These are phyloP conservation scores for Wallacemonas rigidus DNA, from an alignment of 208 protist genomes.

Conservation along the genomic window DNA sequence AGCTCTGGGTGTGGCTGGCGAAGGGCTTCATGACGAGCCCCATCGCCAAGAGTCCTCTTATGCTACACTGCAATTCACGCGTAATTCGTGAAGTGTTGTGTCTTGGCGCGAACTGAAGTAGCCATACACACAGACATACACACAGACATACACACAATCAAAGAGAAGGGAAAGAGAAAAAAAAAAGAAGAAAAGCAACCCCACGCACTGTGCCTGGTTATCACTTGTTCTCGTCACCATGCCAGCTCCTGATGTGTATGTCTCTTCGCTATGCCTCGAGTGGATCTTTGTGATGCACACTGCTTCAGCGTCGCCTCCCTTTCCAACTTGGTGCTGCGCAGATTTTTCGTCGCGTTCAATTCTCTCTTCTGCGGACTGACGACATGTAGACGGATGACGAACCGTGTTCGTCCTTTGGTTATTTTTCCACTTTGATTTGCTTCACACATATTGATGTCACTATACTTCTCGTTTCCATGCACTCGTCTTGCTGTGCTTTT, in stretches of 20 bases:
- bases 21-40: constrained; percentile 50
- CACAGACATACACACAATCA: neutral
- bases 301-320: too few relatives aligned
- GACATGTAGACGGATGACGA: too few relatives aligned
- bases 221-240: too few relatives aligned
- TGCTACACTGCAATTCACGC: constrained; percentile 57
- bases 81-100: constrained; percentile 58
- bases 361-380: too few relatives aligned
- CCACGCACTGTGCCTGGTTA: neutral
- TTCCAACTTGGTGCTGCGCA: too few relatives aligned
- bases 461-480: too few relatives aligned
- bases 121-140: neutral
- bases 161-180: neutral
- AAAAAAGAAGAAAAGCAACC: neutral
- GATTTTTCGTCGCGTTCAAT: too few relatives aligned
- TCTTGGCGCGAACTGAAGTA: constrained; percentile 11
- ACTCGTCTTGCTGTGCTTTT: constrained; percentile 1
- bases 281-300: too few relatives aligned
- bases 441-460: too few relatives aligned
- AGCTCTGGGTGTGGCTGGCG: constrained; percentile 52
- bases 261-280: too few relatives aligned
- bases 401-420: neutral
- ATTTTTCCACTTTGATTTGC: neutral
- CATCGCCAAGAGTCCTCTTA: constrained; percentile 48
- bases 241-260: too few relatives aligned